Evolutionary conservation across 257 asterid species (phyloP).

Genomic region (Solanum appendiculatum): DNA sequence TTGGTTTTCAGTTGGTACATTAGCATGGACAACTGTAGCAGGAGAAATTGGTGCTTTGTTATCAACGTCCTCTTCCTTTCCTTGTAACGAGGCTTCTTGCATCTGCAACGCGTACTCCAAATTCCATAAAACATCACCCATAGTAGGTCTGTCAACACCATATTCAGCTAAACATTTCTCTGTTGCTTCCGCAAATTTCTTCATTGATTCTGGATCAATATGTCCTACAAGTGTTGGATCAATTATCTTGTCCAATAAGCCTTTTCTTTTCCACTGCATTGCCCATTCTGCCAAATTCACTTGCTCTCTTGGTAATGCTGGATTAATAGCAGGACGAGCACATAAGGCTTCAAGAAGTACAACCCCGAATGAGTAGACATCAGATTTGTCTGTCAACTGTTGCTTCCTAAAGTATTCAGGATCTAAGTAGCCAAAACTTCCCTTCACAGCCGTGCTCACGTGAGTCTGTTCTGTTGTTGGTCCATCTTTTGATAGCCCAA

Average conservation of each 20-base stretch:
- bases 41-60: background rate
- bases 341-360: constrained; percentile 13
- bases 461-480: constrained; percentile 11
- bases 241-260: constrained; percentile 7
- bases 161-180: constrained; percentile 14
- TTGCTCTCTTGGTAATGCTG: constrained; percentile 13
- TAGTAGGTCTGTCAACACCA: constrained; percentile 14
- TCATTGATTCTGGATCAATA: constrained; percentile 6
- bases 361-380: constrained; percentile 12
- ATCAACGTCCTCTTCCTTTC: constrained; percentile 4
- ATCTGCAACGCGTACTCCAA: constrained; percentile 16
- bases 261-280: constrained; percentile 17
- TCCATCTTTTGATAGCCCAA: constrained; percentile 14
- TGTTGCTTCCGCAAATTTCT: constrained; percentile 8
- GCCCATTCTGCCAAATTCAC: constrained; percentile 23
- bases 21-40: background rate
- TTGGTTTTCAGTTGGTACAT: background rate
- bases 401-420: constrained; percentile 16
- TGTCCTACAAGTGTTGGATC: constrained; percentile 11
- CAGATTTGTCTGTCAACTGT: constrained; percentile 16
- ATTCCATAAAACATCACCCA: constrained; percentile 20
- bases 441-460: constrained; percentile 15
- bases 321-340: constrained; percentile 15
- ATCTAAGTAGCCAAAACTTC: constrained; percentile 17
- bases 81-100: constrained; percentile 17